These are phyloP conservation scores for Gossypium raimondii DNA, from an alignment of 345 rosid species.

Conservation along the genomic window DNA sequence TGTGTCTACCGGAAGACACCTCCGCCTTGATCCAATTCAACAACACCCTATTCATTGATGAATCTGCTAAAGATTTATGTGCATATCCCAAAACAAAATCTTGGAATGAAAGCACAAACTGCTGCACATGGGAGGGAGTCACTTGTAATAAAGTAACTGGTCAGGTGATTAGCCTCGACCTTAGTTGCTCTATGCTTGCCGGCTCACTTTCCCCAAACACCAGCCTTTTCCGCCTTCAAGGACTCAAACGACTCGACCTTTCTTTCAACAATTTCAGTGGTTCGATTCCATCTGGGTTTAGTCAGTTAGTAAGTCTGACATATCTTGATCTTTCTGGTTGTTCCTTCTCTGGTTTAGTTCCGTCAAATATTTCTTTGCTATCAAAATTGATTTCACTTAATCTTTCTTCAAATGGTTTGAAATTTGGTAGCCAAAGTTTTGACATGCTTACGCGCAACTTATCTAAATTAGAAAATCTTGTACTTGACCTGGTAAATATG, in stretches of 20 bases:
- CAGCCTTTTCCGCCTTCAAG: slow-evolving; percentile 19
- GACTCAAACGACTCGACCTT: slow-evolving; percentile 27
- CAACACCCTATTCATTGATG: background rate
- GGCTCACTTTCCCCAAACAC: slow-evolving; percentile 16
- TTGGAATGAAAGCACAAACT: slow-evolving; percentile 18
- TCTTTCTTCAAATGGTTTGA: background rate
- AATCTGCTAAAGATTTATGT: background rate
- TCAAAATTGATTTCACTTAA: slow-evolving; percentile 16
- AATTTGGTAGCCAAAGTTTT: background rate
- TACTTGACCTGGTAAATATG: background rate
- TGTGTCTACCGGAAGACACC: background rate
- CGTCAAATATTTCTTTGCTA: background rate
- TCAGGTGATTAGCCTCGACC: slow-evolving; percentile 24
- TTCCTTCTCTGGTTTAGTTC: slow-evolving; percentile 14
- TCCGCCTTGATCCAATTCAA: slow-evolving; percentile 11
- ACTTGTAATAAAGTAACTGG: slow-evolving; percentile 8
- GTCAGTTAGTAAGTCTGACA: background rate
- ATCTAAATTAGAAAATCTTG: background rate
- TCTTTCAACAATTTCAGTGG: slow-evolving; percentile 16
- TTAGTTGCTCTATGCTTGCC: background rate
- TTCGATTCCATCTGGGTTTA: slow-evolving; percentile 14
- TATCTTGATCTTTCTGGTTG: slow-evolving; percentile 9
- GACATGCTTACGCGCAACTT: background rate
- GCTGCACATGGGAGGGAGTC: slow-evolving; percentile 33
- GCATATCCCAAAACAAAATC: background rate